phyloP scores from a whole-genome alignment of 192 early-diverging fungal species.

The Globomyces pollinis-pini region DNA sequence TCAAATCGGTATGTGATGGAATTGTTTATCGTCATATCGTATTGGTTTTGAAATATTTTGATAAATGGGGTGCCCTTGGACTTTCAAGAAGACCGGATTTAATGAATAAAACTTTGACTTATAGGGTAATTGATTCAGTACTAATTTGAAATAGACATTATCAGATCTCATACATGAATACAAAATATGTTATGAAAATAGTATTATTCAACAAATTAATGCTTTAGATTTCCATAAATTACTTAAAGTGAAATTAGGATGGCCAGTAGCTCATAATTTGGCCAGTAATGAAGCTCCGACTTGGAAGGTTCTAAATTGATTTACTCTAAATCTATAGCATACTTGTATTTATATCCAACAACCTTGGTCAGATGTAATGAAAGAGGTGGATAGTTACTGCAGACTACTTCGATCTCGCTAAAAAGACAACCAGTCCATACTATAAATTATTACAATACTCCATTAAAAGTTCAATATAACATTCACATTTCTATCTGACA shows the following conservation, averaged over 20 bases:
- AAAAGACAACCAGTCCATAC: too few species aligned
- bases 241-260: slow-evolving; percentile 30
- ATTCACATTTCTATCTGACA: too few species aligned
- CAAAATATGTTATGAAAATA: slow-evolving; percentile 20
- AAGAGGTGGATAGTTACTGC: too few species aligned
- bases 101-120: slow-evolving; percentile 29
- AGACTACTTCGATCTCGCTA: too few species aligned
- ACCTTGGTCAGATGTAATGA: too few species aligned
- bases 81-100: slow-evolving; percentile 31
- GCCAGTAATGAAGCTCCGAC: slow-evolving; percentile 17
- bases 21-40: slow-evolving; percentile 37
- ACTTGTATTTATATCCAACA: too few species aligned
- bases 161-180: slow-evolving; percentile 27
- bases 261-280: slow-evolving; percentile 23
- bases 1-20: slow-evolving; percentile 21
- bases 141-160: slow-evolving; percentile 14
- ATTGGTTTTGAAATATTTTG: slow-evolving; percentile 19
- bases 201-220: too few species aligned
- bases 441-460: too few species aligned
- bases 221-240: slow-evolving; percentile 22
- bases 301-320: too few species aligned
- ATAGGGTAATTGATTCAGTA: slow-evolving; percentile 15
- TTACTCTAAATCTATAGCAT: too few species aligned
- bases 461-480: too few species aligned
- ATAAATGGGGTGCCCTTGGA: slow-evolving; percentile 35